phyloP scores from a whole-genome alignment of 2,329 filamentous ascomycete species.

The Aureobasidium sp. region DNA sequence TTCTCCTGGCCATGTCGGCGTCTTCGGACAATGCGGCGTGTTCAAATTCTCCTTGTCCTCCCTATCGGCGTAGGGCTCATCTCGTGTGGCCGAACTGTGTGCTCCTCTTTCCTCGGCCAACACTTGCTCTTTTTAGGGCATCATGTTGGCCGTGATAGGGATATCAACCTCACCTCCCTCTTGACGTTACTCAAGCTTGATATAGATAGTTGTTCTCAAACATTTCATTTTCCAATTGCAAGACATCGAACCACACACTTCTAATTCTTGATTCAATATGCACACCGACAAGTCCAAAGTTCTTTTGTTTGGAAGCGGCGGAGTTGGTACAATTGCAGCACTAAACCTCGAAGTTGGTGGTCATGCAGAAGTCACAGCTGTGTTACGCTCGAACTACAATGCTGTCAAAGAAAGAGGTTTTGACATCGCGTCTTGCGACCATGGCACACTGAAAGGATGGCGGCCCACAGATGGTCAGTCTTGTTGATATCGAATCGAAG shows the following conservation, averaged over 20 bases:
- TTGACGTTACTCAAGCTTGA: background rate
- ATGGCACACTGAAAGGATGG: constrained; percentile 43
- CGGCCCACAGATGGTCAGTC: constrained; percentile 27
- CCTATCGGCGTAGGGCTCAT: background rate
- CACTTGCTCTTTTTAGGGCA: background rate
- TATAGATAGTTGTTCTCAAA: constrained; percentile 1
- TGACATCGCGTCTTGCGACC: constrained; percentile 46
- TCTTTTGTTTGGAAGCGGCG: constrained; percentile 47
- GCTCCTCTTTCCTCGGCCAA: constrained; percentile 1
- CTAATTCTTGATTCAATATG: background rate
- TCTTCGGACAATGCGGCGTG: constrained; percentile 4
- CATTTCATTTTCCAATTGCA: background rate
- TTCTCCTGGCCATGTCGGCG: constrained; percentile 1
- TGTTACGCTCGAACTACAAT: constrained; percentile 49
- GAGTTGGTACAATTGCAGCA: constrained; percentile 48
- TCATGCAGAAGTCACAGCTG: constrained; percentile 43
- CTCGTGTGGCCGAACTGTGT: background rate
- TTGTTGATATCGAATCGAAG: background rate
- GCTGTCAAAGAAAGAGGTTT: constrained; percentile 42
- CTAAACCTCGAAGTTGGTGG: constrained; percentile 45
- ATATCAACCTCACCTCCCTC: background rate
- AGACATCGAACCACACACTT: background rate
- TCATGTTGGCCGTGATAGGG: constrained; percentile 3
- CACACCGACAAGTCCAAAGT: constrained; percentile 24
- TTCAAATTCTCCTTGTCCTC: background rate